These are phyloP conservation scores for Exophiala lecanii-corni DNA, from an alignment of 2,329 filamentous ascomycete species.

Conservation along the genomic window DNA sequence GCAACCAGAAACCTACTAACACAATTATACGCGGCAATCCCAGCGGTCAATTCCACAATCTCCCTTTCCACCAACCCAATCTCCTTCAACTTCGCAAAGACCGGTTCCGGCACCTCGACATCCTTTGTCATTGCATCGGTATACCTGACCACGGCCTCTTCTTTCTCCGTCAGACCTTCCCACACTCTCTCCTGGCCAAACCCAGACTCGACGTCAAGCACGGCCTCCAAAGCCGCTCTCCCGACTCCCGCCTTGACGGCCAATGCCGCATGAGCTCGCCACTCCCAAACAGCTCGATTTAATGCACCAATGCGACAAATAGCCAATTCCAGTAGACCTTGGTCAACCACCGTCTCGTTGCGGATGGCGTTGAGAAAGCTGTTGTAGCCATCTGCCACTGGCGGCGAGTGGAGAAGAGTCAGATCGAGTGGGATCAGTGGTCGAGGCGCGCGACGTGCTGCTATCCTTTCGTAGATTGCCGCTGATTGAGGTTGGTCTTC, in stretches of 20 bases:
- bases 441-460: constrained; percentile 61
- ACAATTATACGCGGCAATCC: constrained; percentile 76
- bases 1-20: constrained; percentile 80
- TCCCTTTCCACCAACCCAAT: constrained; percentile 53
- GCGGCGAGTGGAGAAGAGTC: constrained; percentile 67
- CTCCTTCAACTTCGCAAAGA: constrained; percentile 63
- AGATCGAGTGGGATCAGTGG: constrained; percentile 72
- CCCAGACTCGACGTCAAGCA: constrained; percentile 1
- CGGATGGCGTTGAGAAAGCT: constrained; percentile 53
- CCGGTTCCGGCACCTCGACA: constrained; percentile 62
- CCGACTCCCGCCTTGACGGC: constrained; percentile 37
- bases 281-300: constrained; percentile 80
- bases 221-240: constrained; percentile 23
- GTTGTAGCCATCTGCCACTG: constrained; percentile 68
- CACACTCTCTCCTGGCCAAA: constrained; percentile 22
- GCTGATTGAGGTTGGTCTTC: constrained; percentile 28
- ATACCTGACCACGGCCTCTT: constrained; percentile 67
- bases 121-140: constrained; percentile 78
- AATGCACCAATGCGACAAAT: constrained; percentile 76
- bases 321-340: constrained; percentile 64
- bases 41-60: constrained; percentile 76
- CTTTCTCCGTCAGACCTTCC: constrained; percentile 49
- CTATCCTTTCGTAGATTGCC: constrained; percentile 59
- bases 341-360: constrained; percentile 45
- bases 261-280: constrained; percentile 72